Percentiles rank a stretch among this genome's conserved stretches.
These are phyloP conservation scores for Trichoderma arundinaceum DNA, from an alignment of 2,329 filamentous ascomycete genomes.

Conservation along the genomic window DNA sequence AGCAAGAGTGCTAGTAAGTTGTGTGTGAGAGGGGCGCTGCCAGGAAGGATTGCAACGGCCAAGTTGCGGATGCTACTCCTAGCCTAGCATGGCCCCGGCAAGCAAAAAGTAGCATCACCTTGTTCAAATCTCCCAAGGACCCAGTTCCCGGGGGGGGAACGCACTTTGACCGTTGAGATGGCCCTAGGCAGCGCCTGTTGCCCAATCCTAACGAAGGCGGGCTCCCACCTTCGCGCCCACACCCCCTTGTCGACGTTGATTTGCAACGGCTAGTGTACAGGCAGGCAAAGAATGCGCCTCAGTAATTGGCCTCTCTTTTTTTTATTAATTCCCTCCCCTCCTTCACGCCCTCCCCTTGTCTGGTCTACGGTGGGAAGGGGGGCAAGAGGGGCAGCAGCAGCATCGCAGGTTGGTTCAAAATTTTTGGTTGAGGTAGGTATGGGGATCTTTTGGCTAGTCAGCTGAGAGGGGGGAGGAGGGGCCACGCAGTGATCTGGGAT, in stretches of 20 bases:
- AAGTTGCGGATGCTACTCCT: no score
- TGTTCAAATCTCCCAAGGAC: neutral
- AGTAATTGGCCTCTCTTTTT: neutral
- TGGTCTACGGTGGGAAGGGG: neutral
- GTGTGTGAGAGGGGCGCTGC: neutral
- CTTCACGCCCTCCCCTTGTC: neutral
- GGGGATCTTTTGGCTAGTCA: neutral
- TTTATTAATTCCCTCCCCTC: neutral
- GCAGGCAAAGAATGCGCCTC: conserved; percentile 1
- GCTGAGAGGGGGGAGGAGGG: conserved; percentile 13
- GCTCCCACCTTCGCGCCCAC: neutral
- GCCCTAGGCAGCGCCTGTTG: neutral
- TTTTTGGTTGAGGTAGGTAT: conserved; percentile 2
- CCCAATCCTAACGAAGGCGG: conserved; percentile 1
- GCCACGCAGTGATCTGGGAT: neutral
- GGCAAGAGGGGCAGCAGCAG: neutral
- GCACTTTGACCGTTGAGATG: conserved; percentile 24
- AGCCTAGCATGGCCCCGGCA: no score
- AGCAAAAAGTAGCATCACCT: neutral
- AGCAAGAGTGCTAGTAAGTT: no score
- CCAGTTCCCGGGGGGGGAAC: neutral
- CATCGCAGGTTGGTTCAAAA: neutral
- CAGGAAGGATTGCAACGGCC: neutral
- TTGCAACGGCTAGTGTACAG: conserved; percentile 24
- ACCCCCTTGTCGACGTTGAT: conserved; percentile 9